Evolutionary conservation across 768 basidiomycete genomes (phyloP), one percentile per base, ranked within the genome.

Genomic region (Leccinellum luteum): DNA sequence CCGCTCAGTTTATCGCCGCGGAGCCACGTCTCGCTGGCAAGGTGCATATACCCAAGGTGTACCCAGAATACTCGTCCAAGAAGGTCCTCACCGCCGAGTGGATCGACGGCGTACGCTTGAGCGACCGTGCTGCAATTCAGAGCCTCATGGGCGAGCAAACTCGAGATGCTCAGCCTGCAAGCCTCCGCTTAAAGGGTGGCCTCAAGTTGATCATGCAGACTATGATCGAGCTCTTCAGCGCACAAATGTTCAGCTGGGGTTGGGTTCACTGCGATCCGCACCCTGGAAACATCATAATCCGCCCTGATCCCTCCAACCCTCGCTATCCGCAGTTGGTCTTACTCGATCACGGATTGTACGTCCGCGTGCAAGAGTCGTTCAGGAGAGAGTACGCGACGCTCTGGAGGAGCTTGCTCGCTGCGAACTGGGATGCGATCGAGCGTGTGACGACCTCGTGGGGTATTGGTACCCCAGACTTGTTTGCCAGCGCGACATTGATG

Each of bases 261-360:
- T 94, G 86, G 80, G 87, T 94, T 4, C 87, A 92, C 70, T 92
- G 92, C 66, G 84, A 86, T 56, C 84, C 84, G 0, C 84, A 90
- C 61, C 86, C 87, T 3, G 89, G 90, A 10, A 92, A 96, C 71
- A 81, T 95, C 58, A 83, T 84, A 72, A 83, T 87, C 64, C 90
- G 81, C 8, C 83, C 82, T 1, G 60, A 69, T 41, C 71, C 71
- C 30, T 59, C 50, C 23, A 52, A 63, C 19, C 51, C 60, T 3
- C 53, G 31, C 44, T 64, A 69, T 6, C 79, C 85, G 2, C 86
- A 90, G 64, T 77, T 93, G 60, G 89, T 97, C 31, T 78, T 97
- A 13, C 84, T 98, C 64, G 95, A 98, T 68, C 95, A 98, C 69
- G 95, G 95, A 1, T 76, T 98, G 12, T 97, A 96, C 67, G 90